Conservation (phyloP, 257 asterid genomes). For the Fraxinus pennsylvanica region DNA sequence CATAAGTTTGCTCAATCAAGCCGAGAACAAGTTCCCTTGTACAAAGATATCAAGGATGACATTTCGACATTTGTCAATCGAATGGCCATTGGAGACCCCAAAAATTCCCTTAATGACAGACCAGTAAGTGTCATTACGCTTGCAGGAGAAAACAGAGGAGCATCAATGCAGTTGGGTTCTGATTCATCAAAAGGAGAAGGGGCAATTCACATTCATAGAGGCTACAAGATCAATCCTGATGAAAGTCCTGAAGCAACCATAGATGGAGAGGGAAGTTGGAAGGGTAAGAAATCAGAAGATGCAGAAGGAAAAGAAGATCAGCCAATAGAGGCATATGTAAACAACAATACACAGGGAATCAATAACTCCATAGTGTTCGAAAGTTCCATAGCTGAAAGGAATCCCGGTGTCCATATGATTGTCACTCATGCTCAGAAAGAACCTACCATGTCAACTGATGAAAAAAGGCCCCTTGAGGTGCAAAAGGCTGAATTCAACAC, state of each 20-base stretch:
- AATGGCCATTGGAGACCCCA: slow-evolving; percentile 39
- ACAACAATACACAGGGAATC: slow-evolving; percentile 76
- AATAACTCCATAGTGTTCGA: slow-evolving; percentile 75
- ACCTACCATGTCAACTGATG: slow-evolving; percentile 28
- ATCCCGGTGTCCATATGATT: slow-evolving; percentile 72
- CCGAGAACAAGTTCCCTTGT: slow-evolving; percentile 34
- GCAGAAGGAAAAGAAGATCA: slow-evolving; percentile 40
- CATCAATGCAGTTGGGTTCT: slow-evolving; percentile 73
- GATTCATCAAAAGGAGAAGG: slow-evolving; percentile 43
- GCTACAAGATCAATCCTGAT: slow-evolving; percentile 61
- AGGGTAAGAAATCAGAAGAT: slow-evolving; percentile 29
- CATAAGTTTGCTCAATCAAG: slow-evolving; percentile 31
- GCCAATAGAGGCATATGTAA: slow-evolving; percentile 49
- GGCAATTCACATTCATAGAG: slow-evolving; percentile 62
- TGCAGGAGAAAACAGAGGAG: slow-evolving; percentile 92
- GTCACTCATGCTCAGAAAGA: slow-evolving; percentile 36
- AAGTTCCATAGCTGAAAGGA: slow-evolving; percentile 54
- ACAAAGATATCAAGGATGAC: slow-evolving; percentile 46
- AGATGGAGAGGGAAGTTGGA: slow-evolving; percentile 47
- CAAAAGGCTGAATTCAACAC: slow-evolving; percentile 49
- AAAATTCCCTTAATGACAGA: slow-evolving; percentile 32
- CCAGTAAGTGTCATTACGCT: slow-evolving; percentile 69
- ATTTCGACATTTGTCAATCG: slow-evolving; percentile 39
- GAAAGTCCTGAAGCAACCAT: slow-evolving; percentile 45
- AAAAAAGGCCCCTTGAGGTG: slow-evolving; percentile 24